A percentile compares a stretch with the other conserved stretches of the same genome.
Conservation (phyloP, 2,329 filamentous ascomycete genomes). For the Apiospora marii region DNA sequence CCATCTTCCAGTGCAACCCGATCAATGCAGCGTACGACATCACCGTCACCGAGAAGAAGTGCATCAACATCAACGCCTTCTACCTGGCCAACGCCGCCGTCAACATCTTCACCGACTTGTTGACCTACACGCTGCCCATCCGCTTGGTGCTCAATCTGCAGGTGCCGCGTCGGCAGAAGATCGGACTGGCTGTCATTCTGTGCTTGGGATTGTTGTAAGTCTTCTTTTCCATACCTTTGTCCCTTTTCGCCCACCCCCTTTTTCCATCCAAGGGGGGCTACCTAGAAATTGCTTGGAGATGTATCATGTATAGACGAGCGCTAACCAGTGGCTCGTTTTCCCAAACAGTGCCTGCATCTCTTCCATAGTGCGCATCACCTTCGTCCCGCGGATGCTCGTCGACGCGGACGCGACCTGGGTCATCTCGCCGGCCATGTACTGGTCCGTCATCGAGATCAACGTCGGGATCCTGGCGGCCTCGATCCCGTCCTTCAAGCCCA, state of each 20-base stretch:
- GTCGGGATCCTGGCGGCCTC: constrained; percentile 47
- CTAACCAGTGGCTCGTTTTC: neutral
- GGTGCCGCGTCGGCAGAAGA: constrained; percentile 53
- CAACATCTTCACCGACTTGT: constrained; percentile 54
- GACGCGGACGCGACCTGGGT: constrained; percentile 45
- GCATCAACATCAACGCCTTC: constrained; percentile 55
- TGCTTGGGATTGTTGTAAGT: constrained; percentile 52
- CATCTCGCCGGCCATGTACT: constrained; percentile 51
- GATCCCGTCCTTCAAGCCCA: constrained; percentile 45
- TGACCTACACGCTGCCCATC: constrained; percentile 54
- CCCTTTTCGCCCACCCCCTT: neutral
- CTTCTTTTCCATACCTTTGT: too few relatives aligned
- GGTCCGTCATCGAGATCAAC: constrained; percentile 46
- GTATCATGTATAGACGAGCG: neutral
- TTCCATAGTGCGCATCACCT: constrained; percentile 55
- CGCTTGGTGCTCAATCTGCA: constrained; percentile 51
- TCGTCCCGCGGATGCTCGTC: constrained; percentile 51
- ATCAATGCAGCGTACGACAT: constrained; percentile 48
- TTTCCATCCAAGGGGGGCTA: neutral
- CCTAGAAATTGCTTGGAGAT: neutral
- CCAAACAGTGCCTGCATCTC: constrained; percentile 51
- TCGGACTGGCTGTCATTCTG: constrained; percentile 51
- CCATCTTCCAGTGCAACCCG: constrained; percentile 53
- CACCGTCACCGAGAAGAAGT: constrained; percentile 43
- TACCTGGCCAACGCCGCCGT: constrained; percentile 55